Percentiles rank a stretch among this genome's conserved stretches.
These are phyloP conservation scores for Candida dajiaensis DNA, from an alignment of 805 yeast genomes.

Conservation along the genomic window DNA sequence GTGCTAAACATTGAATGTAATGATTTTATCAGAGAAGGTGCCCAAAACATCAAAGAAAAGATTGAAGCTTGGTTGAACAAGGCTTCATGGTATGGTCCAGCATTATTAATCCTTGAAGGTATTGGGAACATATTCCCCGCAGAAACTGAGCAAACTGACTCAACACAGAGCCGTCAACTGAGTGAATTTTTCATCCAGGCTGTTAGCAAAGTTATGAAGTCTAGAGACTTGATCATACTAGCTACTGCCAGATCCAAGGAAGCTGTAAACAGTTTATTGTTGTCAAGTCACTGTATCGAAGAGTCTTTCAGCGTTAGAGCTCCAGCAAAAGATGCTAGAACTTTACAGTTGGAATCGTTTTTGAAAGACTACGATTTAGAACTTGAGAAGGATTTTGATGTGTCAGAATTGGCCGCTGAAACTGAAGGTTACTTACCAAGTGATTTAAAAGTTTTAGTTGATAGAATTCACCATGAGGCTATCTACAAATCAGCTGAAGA, in stretches of 20 bases:
- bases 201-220: conserved; percentile 32
- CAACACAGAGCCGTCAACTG: conserved; percentile 55
- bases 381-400: conserved; percentile 36
- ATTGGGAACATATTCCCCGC: conserved; percentile 67
- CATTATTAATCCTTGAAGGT: conserved; percentile 71
- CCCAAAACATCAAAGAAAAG: conserved; percentile 39
- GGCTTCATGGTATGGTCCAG: conserved; percentile 74
- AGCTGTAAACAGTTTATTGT: conserved; percentile 51
- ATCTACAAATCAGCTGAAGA: conserved; percentile 13
- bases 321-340: conserved; percentile 63
- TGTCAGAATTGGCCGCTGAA: conserved; percentile 52
- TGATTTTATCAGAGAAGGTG: conserved; percentile 47
- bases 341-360: conserved; percentile 32
- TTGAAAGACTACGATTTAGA: conserved; percentile 21
- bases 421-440: conserved; percentile 89
- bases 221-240: conserved; percentile 48
- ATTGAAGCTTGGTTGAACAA: conserved; percentile 39
- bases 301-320: conserved; percentile 53
- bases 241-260: conserved; percentile 63
- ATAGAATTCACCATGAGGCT: conserved; percentile 56
- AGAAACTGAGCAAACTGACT: conserved; percentile 51
- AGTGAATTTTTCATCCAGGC: conserved; percentile 52
- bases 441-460: conserved; percentile 68
- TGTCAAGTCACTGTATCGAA: conserved; percentile 67
- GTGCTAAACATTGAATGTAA: conserved; percentile 50